Base-by-base conservation (phyloP, 2,329 filamentous ascomycete genomes). In the Aspergillus cejpii region DNA sequence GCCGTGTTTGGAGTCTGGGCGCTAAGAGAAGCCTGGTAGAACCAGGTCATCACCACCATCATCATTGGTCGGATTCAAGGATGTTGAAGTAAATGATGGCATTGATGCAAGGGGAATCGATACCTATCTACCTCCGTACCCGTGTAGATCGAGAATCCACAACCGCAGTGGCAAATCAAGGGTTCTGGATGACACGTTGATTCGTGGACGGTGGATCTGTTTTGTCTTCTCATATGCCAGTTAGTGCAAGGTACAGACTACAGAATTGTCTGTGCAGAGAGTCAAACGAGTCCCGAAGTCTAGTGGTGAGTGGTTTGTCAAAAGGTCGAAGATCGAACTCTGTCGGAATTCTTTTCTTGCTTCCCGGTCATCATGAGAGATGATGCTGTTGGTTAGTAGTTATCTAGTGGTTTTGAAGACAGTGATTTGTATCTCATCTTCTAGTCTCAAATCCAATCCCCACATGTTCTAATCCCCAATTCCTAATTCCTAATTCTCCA, bases 151-250 rank as follows among this genome's bases (percentile, higher is more conserved):
- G 43, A 55, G 20, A 51, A 47, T 29, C 52, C 45, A 57, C 42
- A 44, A 49, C 38, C 34, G 47, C 45, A 60, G 62, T 63, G 60
- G 65, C 63, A 64, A 67, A 66, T 66, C 61, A 65, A 55, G 53
- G 48, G 46, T 50, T 46, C 55, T 51, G 37, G 47, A 58, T 19
- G 27, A n/a, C 31, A 39, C 37, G 38, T 45, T 62, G 50, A 63
- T 63, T 66, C 56, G 63, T 45, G 28, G 51, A 64, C n/a, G n/a
- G n/a, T n/a, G n/a, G n/a, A n/a, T n/a, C n/a, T n/a, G n/a, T n/a
- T 65, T 61, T 49, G 12, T 26, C 40, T 37, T 31, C 48, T 49
- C 41, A 41, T 34, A 34, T 34, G 31, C 31, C 31, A 12, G 31
- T 34, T 20, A 34, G 31, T 12, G 31, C 11, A 15, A 34, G 31